phyloP scores from a whole-genome alignment of 148 eudicot genomes.

The Cornus florida region DNA sequence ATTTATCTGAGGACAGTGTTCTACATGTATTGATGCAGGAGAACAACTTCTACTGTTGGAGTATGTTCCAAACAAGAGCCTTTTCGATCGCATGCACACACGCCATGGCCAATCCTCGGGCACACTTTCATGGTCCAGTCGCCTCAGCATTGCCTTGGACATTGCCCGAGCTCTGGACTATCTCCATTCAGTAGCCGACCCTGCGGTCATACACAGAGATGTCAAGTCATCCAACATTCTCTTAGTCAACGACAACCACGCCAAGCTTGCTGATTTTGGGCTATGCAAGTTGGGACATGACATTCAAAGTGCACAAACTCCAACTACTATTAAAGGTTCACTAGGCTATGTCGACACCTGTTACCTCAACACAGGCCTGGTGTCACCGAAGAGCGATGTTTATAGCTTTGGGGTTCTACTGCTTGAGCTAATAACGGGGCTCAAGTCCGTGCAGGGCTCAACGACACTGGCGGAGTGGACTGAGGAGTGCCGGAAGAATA shows the following conservation, averaged over 20 bases:
- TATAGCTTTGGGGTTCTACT: constrained; percentile 50
- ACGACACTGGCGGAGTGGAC: constrained; percentile 48
- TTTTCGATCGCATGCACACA: constrained; percentile 45
- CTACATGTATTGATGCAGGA: constrained; percentile 20
- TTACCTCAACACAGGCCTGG: constrained; percentile 39
- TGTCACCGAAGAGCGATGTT: constrained; percentile 50
- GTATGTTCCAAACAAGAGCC: constrained; percentile 49
- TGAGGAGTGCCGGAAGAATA: constrained; percentile 29
- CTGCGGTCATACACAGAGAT: constrained; percentile 47
- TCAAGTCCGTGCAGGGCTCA: constrained; percentile 44
- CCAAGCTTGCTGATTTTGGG: constrained; percentile 56
- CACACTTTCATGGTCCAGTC: constrained; percentile 38
- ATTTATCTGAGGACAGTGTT: not conserved
- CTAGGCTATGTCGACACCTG: constrained; percentile 47
- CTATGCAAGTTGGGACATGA: constrained; percentile 50
- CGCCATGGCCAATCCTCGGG: constrained; percentile 31
- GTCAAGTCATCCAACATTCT: constrained; percentile 53
- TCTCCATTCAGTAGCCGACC: constrained; percentile 52
- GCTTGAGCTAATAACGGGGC: constrained; percentile 49
- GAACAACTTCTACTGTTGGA: constrained; percentile 51
- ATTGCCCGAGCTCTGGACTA: constrained; percentile 50
- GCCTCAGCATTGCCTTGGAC: constrained; percentile 45
- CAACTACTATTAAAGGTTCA: constrained; percentile 42
- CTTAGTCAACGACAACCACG: constrained; percentile 35
- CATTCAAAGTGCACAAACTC: constrained; percentile 31